Percentiles rank a stretch among this genome's conserved stretches.
These are phyloP conservation scores for Trebouxia sp. DNA, from an alignment of 139 green algal genomes.

Conservation along the genomic window DNA sequence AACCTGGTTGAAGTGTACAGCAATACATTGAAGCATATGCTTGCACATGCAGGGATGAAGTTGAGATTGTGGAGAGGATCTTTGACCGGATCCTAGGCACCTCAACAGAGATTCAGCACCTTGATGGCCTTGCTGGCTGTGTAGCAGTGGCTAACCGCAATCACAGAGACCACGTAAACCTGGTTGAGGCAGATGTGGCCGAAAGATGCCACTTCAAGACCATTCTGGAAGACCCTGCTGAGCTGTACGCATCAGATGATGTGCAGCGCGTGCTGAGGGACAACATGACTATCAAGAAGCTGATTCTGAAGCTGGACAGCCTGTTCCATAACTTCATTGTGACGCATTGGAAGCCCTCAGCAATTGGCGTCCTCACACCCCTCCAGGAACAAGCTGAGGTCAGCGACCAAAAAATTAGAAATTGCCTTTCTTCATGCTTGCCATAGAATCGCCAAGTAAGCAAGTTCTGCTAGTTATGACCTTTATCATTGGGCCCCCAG, in stretches of 20 bases:
- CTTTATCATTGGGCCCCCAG: no score
- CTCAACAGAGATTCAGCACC: neutral
- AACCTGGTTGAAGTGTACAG: neutral
- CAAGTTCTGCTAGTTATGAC: no score
- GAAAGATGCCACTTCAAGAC: conserved; percentile 1
- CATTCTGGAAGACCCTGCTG: neutral
- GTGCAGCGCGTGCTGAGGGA: conserved; percentile 4
- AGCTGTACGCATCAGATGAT: neutral
- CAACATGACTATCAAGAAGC: conserved; percentile 29
- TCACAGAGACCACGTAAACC: neutral
- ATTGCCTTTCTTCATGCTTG: no score
- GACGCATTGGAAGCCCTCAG: neutral
- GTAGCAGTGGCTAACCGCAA: conserved; percentile 16
- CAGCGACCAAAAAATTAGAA: no score
- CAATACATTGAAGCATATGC: no score
- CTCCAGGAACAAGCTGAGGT: conserved; percentile 11
- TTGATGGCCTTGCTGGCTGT: neutral
- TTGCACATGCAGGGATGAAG: neutral
- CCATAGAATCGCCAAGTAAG: no score
- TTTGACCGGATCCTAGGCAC: neutral
- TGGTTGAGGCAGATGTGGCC: conserved; percentile 8
- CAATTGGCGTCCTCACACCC: neutral
- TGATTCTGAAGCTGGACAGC: conserved; percentile 26
- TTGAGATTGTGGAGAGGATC: neutral
- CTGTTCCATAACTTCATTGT: conserved; percentile 26